A percentile compares a stretch with the other conserved stretches of the same genome.
Evolutionary conservation across 2,329 filamentous ascomycete species (phyloP).

Genomic region (Tolypocladium inflatum): DNA sequence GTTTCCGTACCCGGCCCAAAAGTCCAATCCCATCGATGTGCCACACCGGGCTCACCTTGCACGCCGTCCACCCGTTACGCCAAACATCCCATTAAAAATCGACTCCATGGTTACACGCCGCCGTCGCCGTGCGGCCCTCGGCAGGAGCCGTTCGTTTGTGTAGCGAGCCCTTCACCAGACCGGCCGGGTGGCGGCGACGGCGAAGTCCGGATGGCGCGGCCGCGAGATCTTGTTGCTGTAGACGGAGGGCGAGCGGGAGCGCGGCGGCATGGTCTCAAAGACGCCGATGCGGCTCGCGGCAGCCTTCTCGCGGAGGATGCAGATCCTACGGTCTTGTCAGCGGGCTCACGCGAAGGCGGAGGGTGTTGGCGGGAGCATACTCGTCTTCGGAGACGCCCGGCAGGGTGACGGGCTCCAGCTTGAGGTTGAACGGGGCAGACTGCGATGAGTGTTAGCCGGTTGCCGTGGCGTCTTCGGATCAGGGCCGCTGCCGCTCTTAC

Average conservation of each 20-base stretch:
- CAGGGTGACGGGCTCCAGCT: constrained; percentile 40
- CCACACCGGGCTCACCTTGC: not conserved
- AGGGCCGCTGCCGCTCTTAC: constrained; percentile 24
- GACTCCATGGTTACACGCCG: not conserved
- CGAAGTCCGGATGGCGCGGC: not conserved
- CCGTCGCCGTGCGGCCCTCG: not conserved
- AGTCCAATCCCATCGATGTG: not conserved
- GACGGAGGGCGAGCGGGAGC: constrained; percentile 10
- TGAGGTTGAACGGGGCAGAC: constrained; percentile 51
- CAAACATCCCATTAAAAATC: not conserved
- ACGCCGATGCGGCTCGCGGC: constrained; percentile 38
- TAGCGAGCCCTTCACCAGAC: not conserved
- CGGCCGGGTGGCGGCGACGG: not conserved
- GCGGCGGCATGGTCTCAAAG: constrained; percentile 21
- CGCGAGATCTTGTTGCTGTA: constrained; percentile 7
- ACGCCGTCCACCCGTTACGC: not conserved
- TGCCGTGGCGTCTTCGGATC: not conserved
- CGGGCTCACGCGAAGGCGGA: not conserved
- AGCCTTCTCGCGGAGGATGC: constrained; percentile 42
- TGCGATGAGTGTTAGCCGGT: constrained; percentile 20
- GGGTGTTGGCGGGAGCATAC: constrained; percentile 21
- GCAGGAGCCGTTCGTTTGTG: not conserved
- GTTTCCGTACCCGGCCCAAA: not conserved
- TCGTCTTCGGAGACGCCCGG: constrained; percentile 50
- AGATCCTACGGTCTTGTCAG: constrained; percentile 24